Evolutionary conservation across 306 rosid species (phyloP).

Genomic region (Hippophae tibetana): DNA sequence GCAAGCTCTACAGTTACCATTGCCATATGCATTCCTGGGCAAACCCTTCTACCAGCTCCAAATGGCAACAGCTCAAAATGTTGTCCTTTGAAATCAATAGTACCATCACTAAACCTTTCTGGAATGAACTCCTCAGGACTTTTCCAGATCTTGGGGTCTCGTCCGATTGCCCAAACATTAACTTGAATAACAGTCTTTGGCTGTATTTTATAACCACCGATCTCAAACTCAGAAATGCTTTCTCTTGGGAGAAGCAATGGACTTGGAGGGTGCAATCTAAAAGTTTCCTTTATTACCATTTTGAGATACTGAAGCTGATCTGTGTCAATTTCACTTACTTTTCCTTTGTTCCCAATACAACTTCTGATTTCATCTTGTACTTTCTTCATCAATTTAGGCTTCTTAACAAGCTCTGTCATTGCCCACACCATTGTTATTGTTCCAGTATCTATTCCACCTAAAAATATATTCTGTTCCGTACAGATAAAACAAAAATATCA

Average conservation of each 20-base stretch:
- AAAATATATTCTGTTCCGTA: constrained; percentile 22
- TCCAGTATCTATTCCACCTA: constrained; percentile 29
- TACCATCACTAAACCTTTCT: constrained; percentile 29
- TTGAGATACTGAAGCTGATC: constrained; percentile 29
- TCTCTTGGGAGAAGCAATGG: constrained; percentile 47
- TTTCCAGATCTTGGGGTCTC: constrained; percentile 30
- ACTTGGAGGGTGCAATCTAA: constrained; percentile 41
- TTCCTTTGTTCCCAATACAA: constrained; percentile 10
- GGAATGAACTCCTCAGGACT: constrained; percentile 39
- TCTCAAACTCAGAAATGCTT: constrained; percentile 9
- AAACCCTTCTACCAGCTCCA: constrained; percentile 39
- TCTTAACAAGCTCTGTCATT: constrained; percentile 28
- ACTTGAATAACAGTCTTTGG: constrained; percentile 24
- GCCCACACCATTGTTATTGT: constrained; percentile 31
- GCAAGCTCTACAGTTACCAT: constrained; percentile 17
- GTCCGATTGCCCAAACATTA: constrained; percentile 34
- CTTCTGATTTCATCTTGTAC: constrained; percentile 34
- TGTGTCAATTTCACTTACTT: constrained; percentile 21
- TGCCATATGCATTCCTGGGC: constrained; percentile 30
- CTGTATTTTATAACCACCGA: constrained; percentile 28
- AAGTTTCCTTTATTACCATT: constrained; percentile 33
- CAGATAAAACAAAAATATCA: too few relatives aligned
- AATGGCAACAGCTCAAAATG: constrained; percentile 35
- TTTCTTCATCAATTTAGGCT: constrained; percentile 27
- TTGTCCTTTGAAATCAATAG: constrained; percentile 32